Conservation (phyloP, 495 filamentous ascomycete genomes). For the Penicillium egyptiacum region DNA sequence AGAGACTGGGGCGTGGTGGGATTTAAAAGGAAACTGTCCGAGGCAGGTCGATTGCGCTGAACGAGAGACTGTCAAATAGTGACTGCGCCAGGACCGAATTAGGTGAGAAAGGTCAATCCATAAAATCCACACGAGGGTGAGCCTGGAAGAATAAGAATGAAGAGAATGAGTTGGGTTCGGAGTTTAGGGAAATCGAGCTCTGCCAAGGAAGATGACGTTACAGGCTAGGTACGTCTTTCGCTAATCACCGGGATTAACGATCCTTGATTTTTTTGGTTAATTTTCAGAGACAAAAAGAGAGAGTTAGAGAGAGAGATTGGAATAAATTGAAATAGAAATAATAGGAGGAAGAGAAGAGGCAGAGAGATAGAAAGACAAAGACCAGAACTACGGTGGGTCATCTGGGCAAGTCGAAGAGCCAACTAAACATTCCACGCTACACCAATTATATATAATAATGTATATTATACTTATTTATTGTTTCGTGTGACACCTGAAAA, state of each 20-base stretch:
- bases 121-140: neutral
- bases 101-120: conserved; percentile 4
- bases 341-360: too few relatives aligned
- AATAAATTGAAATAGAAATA: conserved; percentile 1
- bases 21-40: conserved; percentile 8
- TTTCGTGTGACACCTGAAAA: neutral
- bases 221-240: neutral
- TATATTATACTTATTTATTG: too few relatives aligned
- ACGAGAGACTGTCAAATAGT: conserved; percentile 10
- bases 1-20: neutral
- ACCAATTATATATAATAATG: neutral
- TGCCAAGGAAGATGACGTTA: conserved; percentile 16
- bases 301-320: neutral
- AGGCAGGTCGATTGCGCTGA: neutral
- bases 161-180: conserved; percentile 8
- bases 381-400: neutral
- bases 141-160: conserved; percentile 7
- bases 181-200: conserved; percentile 8
- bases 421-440: neutral
- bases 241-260: conserved; percentile 7
- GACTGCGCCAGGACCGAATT: conserved; percentile 1
- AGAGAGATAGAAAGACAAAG: conserved; percentile 4
- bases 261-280: neutral
- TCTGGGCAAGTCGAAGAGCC: conserved; percentile 6
- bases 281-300: neutral